Percentiles rank a stretch among this genome's conserved stretches.
These are phyloP conservation scores for Nannizziopsis arthrosporioides DNA, from an alignment of 2,329 filamentous ascomycete genomes.

Conservation along the genomic window DNA sequence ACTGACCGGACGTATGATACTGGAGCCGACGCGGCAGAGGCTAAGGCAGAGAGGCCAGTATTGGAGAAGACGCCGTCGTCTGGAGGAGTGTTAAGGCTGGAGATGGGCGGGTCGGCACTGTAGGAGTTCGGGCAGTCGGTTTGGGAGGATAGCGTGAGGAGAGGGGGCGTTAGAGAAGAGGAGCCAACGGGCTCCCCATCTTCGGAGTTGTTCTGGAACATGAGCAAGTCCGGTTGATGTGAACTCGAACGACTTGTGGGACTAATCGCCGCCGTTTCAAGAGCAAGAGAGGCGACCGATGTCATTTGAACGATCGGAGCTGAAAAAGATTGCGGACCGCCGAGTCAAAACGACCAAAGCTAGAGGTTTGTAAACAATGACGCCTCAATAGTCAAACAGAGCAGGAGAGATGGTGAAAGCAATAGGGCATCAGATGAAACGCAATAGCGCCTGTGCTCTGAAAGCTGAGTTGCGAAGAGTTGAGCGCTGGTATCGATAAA, in stretches of 20 bases:
- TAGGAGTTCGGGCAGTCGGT: slow-evolving; percentile 35
- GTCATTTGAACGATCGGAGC: slow-evolving; percentile 25
- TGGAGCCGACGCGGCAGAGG: slow-evolving; percentile 44
- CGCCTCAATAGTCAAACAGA: background rate
- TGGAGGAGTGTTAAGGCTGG: slow-evolving; percentile 19
- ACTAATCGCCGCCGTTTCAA: slow-evolving; percentile 48
- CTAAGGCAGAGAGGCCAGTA: slow-evolving; percentile 49
- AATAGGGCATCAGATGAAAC: background rate
- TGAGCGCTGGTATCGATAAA: background rate
- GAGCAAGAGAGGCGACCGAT: slow-evolving; percentile 49
- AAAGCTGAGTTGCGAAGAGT: background rate
- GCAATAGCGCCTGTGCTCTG: background rate
- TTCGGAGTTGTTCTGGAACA: slow-evolving; percentile 34
- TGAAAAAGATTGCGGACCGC: background rate
- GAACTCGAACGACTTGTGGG: slow-evolving; percentile 38
- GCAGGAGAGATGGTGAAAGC: background rate
- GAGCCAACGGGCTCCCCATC: slow-evolving; percentile 37
- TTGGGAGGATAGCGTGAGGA: slow-evolving; percentile 40
- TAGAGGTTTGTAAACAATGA: too few relatives aligned
- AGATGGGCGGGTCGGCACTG: slow-evolving; percentile 22
- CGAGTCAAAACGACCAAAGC: too few relatives aligned
- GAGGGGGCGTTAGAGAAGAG: slow-evolving; percentile 37
- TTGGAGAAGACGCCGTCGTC: slow-evolving; percentile 31
- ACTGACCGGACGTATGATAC: slow-evolving; percentile 43
- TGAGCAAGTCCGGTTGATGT: slow-evolving; percentile 29